These are phyloP conservation scores for Penicillium turbatum DNA, from an alignment of 495 filamentous ascomycete species.

Conservation along the genomic window DNA sequence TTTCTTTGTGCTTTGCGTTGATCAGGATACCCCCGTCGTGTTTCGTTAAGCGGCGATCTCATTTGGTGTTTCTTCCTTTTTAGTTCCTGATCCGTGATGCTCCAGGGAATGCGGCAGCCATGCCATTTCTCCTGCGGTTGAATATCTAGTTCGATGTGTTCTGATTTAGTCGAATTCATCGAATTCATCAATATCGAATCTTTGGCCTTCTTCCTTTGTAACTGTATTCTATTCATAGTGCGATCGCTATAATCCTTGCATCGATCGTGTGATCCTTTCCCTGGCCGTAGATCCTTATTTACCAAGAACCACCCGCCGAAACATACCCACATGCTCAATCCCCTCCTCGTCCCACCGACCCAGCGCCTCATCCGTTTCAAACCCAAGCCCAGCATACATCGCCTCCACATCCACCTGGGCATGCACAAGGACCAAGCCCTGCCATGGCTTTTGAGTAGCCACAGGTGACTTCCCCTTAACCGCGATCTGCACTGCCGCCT, in stretches of 20 bases:
- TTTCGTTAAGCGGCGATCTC: conserved; percentile 22
- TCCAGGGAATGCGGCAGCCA: not conserved
- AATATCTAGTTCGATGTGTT: conserved; percentile 7
- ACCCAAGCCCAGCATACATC: conserved; percentile 64
- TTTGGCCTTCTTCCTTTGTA: not conserved
- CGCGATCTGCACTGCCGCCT: conserved; percentile 25
- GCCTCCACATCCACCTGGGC: conserved; percentile 60
- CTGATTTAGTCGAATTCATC: not conserved
- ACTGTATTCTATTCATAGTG: not conserved
- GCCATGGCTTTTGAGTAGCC: conserved; percentile 44
- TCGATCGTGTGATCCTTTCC: not conserved
- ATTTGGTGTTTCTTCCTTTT: conserved; percentile 17
- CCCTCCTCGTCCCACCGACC: conserved; percentile 80
- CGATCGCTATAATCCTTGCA: not conserved
- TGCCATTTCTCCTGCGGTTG: not conserved
- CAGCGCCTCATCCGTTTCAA: conserved; percentile 63
- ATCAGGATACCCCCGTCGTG: conserved; percentile 41
- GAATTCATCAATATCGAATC: conserved; percentile 1
- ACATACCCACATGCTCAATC: conserved; percentile 84
- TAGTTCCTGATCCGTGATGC: conserved; percentile 17
- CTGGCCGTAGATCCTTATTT: not conserved
- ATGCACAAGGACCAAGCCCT: conserved; percentile 68
- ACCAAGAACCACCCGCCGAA: conserved; percentile 31
- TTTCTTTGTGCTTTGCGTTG: conserved; percentile 14
- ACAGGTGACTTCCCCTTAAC: conserved; percentile 36